phyloP scores from a whole-genome alignment of 2,329 filamentous ascomycete genomes.

The Scedosporium aurantiacum region DNA sequence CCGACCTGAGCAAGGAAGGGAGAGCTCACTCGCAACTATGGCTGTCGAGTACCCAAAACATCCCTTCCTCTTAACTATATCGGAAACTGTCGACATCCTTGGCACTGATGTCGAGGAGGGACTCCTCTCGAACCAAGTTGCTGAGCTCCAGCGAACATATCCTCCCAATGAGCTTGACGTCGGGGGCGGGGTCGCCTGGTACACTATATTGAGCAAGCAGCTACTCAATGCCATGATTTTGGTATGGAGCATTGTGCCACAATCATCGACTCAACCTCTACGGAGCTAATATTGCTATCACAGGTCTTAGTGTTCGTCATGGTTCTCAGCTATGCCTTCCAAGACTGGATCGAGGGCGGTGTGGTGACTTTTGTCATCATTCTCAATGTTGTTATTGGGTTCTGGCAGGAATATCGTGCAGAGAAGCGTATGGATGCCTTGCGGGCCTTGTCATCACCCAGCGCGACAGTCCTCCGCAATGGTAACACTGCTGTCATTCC shows the following conservation, averaged over 20 bases:
- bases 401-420: constrained; percentile 52
- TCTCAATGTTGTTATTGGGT: constrained; percentile 59
- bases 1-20: not conserved
- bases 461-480: constrained; percentile 49
- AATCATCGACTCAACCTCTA: constrained; percentile 8
- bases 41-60: constrained; percentile 39
- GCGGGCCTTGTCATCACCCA: constrained; percentile 50
- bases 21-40: constrained; percentile 18
- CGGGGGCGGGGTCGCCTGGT: constrained; percentile 54
- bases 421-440: constrained; percentile 58
- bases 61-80: constrained; percentile 49
- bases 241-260: constrained; percentile 27
- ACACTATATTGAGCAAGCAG: constrained; percentile 63
- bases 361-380: constrained; percentile 57
- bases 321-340: constrained; percentile 56
- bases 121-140: constrained; percentile 48
- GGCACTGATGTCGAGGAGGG: constrained; percentile 57
- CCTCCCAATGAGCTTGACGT: constrained; percentile 62
- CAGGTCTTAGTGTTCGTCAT: constrained; percentile 69
- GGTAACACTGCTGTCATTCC: constrained; percentile 46
- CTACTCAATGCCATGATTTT: constrained; percentile 70
- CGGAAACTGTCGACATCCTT: constrained; percentile 52
- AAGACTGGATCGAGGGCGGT: constrained; percentile 56
- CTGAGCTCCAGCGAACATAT: constrained; percentile 45
- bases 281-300: constrained; percentile 13